These are phyloP conservation scores for Vigna hirtella DNA, from an alignment of 306 rosid genomes.

Conservation along the genomic window DNA sequence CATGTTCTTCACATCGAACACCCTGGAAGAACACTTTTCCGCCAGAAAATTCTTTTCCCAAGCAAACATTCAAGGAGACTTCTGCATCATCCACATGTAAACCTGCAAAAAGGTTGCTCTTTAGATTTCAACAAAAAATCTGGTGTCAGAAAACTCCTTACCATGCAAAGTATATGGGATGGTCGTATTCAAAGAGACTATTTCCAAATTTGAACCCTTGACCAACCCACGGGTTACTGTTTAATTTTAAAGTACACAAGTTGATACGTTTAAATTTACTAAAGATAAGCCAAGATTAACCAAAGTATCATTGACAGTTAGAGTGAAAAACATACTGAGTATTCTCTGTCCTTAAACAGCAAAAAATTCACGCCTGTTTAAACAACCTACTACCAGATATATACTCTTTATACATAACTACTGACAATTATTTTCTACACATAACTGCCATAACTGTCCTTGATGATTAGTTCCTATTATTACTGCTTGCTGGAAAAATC, in stretches of 20 bases:
- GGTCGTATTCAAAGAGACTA: no score
- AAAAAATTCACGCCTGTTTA: neutral
- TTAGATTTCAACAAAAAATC: slow-evolving; percentile 5
- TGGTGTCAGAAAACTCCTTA: neutral
- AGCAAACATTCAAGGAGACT: slow-evolving; percentile 88
- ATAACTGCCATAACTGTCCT: neutral
- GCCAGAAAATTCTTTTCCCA: slow-evolving; percentile 84
- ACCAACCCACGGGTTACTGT: no score
- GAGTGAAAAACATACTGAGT: neutral
- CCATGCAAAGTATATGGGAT: neutral
- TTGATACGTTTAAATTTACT: neutral
- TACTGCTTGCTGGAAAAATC: neutral
- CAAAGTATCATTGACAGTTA: slow-evolving; percentile 13
- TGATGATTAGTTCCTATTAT: neutral
- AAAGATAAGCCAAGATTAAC: neutral
- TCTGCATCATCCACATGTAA: slow-evolving; percentile 95
- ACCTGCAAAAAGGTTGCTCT: slow-evolving; percentile 60
- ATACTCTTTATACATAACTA: neutral
- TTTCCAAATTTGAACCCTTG: no score
- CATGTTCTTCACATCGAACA: slow-evolving; percentile 88
- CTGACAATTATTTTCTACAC: neutral
- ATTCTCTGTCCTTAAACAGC: neutral
- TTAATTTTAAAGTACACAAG: neutral
- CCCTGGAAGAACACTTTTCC: slow-evolving; percentile 90
- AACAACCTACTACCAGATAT: neutral